phyloP scores from a whole-genome alignment of 1,284 basidiomycete genomes.

The Ustilago nuda region DNA sequence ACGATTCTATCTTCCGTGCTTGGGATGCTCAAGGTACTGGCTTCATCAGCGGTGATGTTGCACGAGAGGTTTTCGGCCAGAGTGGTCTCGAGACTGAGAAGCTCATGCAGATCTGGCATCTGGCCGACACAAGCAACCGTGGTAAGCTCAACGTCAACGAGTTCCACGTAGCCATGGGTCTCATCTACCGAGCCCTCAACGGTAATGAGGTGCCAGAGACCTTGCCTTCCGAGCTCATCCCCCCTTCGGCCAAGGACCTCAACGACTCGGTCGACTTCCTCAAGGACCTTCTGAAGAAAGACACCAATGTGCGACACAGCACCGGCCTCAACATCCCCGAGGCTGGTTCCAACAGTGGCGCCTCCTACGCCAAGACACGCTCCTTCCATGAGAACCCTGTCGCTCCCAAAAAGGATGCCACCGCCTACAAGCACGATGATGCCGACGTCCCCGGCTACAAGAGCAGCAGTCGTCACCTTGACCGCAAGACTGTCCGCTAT shows the following conservation, averaged over 20 bases:
- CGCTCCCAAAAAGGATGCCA: slow-evolving; percentile 82
- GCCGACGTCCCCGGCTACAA: slow-evolving; percentile 76
- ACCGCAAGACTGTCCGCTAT: slow-evolving; percentile 84
- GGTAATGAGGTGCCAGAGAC: slow-evolving; percentile 89
- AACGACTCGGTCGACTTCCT: slow-evolving; percentile 91
- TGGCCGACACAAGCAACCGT: slow-evolving; percentile 65
- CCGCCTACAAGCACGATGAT: slow-evolving; percentile 89
- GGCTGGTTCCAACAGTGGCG: slow-evolving; percentile 65
- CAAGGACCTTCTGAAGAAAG: slow-evolving; percentile 88
- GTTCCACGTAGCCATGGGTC: slow-evolving; percentile 98
- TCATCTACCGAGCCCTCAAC: slow-evolving; percentile 87
- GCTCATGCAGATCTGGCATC: slow-evolving; percentile 88
- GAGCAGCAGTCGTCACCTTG: slow-evolving; percentile 86
- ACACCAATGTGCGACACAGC: slow-evolving; percentile 72
- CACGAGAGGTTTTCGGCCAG: slow-evolving; percentile 93
- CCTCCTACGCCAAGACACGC: slow-evolving; percentile 75
- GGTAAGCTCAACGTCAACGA: slow-evolving; percentile 81
- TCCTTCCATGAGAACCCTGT: slow-evolving; percentile 75
- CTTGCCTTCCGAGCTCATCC: slow-evolving; percentile 89
- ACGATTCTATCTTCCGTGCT: slow-evolving; percentile 94
- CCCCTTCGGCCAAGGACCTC: slow-evolving; percentile 90
- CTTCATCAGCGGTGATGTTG: slow-evolving; percentile 87
- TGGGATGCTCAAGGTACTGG: slow-evolving; percentile 89
- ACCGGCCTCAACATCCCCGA: slow-evolving; percentile 70
- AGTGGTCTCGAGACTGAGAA: slow-evolving; percentile 89